Evolutionary conservation across 106 monocot species (phyloP), one percentile per base, ranked within the genome.

Genomic region (Agapanthus africanus): DNA sequence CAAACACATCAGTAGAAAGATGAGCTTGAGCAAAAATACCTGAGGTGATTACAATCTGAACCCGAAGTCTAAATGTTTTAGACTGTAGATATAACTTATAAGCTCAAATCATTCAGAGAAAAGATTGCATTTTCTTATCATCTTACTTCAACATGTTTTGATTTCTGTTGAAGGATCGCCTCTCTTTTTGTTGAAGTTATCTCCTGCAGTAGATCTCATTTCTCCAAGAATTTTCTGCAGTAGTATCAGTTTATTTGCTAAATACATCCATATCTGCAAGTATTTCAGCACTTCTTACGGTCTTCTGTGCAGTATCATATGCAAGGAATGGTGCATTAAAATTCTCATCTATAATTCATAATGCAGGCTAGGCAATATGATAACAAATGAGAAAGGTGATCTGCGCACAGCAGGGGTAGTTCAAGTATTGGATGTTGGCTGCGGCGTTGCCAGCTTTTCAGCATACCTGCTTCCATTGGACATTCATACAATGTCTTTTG

Each of bases 321-420:
- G 33, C 16, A 19, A 4, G 59, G 33, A 59, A 11, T 59, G 32
- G 33, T 59, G 59, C 0, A 6, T 33, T 31, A 3, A 16, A 32
- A 33, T 3, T 37, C 15, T 40, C 21, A 39, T 16, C 34, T 69
- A 40, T 72, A 47, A 63, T 64, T 76, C 41, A 15, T 33, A 31
- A 49, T 83, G 74, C 79, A 95, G 95, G 84, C 70, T 95, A 68
- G 95, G 91, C 27, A 88, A 88, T 70, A 95, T 95, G 95, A 86
- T 73, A 36, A 99, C 95, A 42, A 82, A 84, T 65, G 70, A 70
- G 40, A 78, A 79, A 27, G 95, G 91, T 71, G 88, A 91, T 77
- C 76, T 95, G 40, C 79, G 78, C 71, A 73, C 81, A 15, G 88
- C 88, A 16, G 95, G 95, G 59, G 78, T 95, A 31, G 79, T 77